phyloP scores from a whole-genome alignment of 2,329 filamentous ascomycete species.

The Clonostachys chloroleuca region DNA sequence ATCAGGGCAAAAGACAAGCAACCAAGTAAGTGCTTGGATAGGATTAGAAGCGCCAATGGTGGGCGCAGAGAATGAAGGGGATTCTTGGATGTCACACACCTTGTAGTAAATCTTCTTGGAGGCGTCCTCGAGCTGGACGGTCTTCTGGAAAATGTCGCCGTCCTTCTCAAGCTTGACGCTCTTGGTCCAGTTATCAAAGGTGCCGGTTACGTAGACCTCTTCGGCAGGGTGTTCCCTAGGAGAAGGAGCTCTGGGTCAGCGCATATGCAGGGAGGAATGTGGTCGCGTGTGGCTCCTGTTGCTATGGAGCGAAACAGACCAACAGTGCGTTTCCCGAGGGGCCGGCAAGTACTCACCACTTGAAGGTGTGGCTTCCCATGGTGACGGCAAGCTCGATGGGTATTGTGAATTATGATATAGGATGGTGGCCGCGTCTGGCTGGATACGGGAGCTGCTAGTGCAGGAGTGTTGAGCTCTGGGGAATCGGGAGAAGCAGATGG shows the following conservation, averaged over 20 bases:
- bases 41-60: not conserved
- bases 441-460: no score
- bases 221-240: constrained; percentile 75
- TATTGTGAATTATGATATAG: no score
- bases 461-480: no score
- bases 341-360: constrained; percentile 49
- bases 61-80: constrained; percentile 1
- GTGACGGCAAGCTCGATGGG: constrained; percentile 10
- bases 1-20: constrained; percentile 6
- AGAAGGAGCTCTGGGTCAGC: not conserved
- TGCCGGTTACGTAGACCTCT: constrained; percentile 92
- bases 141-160: constrained; percentile 72
- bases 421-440: no score
- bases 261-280: not conserved
- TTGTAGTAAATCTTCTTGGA: constrained; percentile 87
- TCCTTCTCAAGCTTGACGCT: constrained; percentile 77
- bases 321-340: constrained; percentile 2
- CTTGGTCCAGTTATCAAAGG: constrained; percentile 92
- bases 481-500: no score
- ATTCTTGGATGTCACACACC: constrained; percentile 48
- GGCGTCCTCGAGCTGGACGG: constrained; percentile 64
- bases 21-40: not conserved
- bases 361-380: constrained; percentile 68
- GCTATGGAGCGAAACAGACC: not conserved
- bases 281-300: not conserved